Evolutionary conservation across 345 rosid genomes (phyloP), one percentile per base, ranked within the genome.

Genomic region (Psidium friedrichsthalianum): DNA sequence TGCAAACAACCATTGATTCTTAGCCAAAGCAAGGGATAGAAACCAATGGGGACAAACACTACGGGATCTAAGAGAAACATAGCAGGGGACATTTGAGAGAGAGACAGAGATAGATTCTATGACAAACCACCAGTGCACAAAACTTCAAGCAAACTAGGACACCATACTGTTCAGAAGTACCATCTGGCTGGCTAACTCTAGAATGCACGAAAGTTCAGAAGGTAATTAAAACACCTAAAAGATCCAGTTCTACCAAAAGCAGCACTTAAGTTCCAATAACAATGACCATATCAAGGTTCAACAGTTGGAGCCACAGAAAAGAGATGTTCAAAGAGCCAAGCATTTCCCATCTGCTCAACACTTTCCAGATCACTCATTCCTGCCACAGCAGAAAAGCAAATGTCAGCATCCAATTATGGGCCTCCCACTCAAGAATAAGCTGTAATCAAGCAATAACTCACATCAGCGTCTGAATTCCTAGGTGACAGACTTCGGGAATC

Each of bases 401-500:
- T n/a, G 84, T 85, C 78, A 82, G 57, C 54, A 81, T 18, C 87
- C 49, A 29, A 29, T 13, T 78, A 25, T 21, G 21, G 18, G n/a
- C 36, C 54, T 18, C 61, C 59, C 56, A 36, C 58, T 53, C 59
- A 58, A 29, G 57, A 42, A 44, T 53, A 82, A 82, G 29, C 55
- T 5, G 0, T 51, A 56, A 51, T 29, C 57, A 58, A 27, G 21
- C 51, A 57, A 85, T 15, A 85, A 85, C 87, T 85, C 78, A 85
- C 87, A 8, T 85, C 87, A 2, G 42, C 69, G 6, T 58, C 84
- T 16, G 87, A 85, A 82, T 85, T 82, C 15, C 51, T 52, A 29
- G 87, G 84, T 18, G 87, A 85, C 22, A 32, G 84, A 53, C 87
- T 85, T 20, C 81, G 81, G 58, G 95, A 93, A 64, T 56, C 90